A percentile compares a stretch with the other conserved stretches of the same genome.
Conservation (phyloP, 2,329 filamentous ascomycete species). For the Lachnellula suecica region DNA sequence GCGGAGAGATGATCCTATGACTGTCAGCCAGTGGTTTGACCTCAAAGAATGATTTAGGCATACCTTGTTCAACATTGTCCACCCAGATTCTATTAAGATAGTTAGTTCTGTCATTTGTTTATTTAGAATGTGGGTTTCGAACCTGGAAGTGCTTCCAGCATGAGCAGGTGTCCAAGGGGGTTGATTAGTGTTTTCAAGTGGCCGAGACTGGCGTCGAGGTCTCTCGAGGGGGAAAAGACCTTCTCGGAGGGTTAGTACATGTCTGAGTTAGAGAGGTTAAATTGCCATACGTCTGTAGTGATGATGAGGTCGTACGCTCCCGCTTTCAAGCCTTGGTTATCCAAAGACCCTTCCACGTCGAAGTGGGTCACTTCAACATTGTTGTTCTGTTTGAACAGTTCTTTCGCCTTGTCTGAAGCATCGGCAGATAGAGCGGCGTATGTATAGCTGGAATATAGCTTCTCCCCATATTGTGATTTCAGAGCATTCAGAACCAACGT, state of each 20-base stretch:
- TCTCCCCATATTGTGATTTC: slow-evolving; percentile 2
- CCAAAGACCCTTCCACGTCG: background rate
- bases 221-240: background rate
- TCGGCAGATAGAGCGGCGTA: slow-evolving; percentile 3
- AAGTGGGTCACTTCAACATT: background rate
- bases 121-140: no score
- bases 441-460: slow-evolving; percentile 2
- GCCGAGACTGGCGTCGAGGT: background rate
- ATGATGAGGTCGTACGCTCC: slow-evolving; percentile 5
- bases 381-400: background rate
- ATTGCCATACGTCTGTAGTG: background rate
- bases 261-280: background rate
- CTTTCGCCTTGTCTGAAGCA: background rate
- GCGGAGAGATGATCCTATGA: no score
- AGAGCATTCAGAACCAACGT: background rate
- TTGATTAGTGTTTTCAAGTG: background rate
- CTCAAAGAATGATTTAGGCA: no score
- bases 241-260: background rate
- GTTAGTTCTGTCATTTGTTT: background rate
- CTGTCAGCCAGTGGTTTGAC: no score
- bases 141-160: background rate
- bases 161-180: background rate
- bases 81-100: background rate
- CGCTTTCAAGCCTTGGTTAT: background rate
- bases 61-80: no score